Conservation (phyloP, 2,329 filamentous ascomycete genomes). For the Fusarium brevicatenulatum region DNA sequence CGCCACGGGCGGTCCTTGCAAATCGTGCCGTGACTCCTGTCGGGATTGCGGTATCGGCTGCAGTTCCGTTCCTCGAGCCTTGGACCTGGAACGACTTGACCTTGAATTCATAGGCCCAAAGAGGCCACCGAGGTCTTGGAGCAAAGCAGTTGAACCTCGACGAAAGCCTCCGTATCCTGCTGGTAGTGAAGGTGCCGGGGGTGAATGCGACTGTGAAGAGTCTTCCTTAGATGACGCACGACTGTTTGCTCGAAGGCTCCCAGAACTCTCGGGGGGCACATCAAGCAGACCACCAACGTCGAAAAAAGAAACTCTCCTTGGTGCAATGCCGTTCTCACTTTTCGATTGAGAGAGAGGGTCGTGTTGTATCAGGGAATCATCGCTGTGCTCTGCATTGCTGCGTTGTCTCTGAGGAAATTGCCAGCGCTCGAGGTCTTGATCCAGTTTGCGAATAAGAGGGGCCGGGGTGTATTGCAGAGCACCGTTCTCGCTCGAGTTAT, state of each 20-base stretch:
- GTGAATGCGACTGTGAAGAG: conserved; percentile 49
- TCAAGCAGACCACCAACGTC: conserved; percentile 83
- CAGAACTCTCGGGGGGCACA: conserved; percentile 49
- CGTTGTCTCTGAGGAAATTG: conserved; percentile 56
- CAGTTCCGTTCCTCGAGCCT: conserved; percentile 54
- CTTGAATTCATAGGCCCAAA: conserved; percentile 55
- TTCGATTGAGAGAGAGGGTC: conserved; percentile 48
- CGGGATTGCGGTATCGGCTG: conserved; percentile 58
- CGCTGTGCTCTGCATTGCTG: conserved; percentile 54
- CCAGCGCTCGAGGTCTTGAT: conserved; percentile 58
- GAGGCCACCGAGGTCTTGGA: conserved; percentile 68
- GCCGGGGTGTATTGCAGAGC: conserved; percentile 50
- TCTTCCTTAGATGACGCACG: conserved; percentile 55
- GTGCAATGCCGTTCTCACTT: conserved; percentile 32
- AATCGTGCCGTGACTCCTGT: conserved; percentile 48
- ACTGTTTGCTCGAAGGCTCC: conserved; percentile 54
- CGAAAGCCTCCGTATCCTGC: conserved; percentile 59
- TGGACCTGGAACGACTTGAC: conserved; percentile 46
- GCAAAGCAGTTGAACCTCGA: conserved; percentile 65
- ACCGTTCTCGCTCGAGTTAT: conserved; percentile 42
- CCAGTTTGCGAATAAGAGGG: conserved; percentile 46
- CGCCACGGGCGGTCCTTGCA: conserved; percentile 46
- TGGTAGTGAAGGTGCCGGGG: conserved; percentile 56
- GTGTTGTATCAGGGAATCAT: conserved; percentile 55
- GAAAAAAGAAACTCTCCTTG: conserved; percentile 76